Percentiles rank a stretch among this genome's conserved stretches.
Conservation (phyloP, 1,284 basidiomycete species). For the Cryptococcus sp. region DNA sequence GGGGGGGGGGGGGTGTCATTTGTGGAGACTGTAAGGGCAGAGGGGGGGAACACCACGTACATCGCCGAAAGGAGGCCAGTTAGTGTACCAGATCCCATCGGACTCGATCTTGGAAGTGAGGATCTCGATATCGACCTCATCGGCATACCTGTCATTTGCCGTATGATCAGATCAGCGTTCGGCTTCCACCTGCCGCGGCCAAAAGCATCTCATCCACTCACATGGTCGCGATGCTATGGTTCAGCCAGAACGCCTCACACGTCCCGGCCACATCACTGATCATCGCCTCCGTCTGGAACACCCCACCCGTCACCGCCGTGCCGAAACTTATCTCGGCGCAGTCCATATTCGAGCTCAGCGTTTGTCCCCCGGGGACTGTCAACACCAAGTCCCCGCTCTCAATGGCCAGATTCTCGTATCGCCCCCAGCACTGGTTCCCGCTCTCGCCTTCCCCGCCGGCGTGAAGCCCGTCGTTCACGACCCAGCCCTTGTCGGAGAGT, state of each 20-base stretch:
- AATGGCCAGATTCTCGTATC: conserved; percentile 2
- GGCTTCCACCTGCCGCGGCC: conserved; percentile 1
- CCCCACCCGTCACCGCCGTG: conserved; percentile 1
- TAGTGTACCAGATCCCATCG: conserved; percentile 2
- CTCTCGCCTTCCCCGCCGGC: background rate
- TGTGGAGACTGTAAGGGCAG: background rate
- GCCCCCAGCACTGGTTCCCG: background rate
- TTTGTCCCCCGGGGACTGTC: conserved; percentile 12
- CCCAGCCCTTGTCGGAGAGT: background rate
- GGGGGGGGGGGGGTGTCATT: background rate
- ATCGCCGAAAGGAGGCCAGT: conserved; percentile 12
- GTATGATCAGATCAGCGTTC: background rate
- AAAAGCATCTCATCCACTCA: conserved; percentile 1
- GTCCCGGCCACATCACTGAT: conserved; percentile 1
- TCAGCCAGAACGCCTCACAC: conserved; percentile 5
- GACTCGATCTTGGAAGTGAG: conserved; percentile 3
- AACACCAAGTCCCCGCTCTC: conserved; percentile 1
- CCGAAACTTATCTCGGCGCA: conserved; percentile 3
- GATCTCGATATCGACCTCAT: conserved; percentile 17
- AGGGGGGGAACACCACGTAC: conserved; percentile 2
- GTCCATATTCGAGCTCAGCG: conserved; percentile 2
- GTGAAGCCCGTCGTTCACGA: conserved; percentile 1
- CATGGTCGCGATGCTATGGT: background rate
- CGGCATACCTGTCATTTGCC: conserved; percentile 1
- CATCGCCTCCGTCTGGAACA: conserved; percentile 8